Percentiles rank a stretch among this genome's conserved stretches.
These are phyloP conservation scores for Fraxinus floribunda DNA, from an alignment of 305 asterid genomes.

Conservation along the genomic window DNA sequence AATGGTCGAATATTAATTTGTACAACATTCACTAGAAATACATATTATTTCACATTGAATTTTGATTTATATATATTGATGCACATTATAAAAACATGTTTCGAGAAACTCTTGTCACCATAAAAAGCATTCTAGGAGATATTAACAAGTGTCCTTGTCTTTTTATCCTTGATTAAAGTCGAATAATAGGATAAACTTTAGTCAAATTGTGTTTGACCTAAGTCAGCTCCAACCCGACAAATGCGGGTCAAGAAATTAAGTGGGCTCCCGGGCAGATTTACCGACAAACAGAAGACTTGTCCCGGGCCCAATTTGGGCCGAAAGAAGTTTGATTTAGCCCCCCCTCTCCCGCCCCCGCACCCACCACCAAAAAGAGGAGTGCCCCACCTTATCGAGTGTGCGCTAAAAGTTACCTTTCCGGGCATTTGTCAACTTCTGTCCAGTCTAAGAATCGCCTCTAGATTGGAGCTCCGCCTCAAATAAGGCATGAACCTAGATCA, in stretches of 20 bases:
- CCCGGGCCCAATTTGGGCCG: slow-evolving; percentile 35
- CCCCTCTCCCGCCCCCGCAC: too few relatives aligned
- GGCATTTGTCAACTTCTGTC: too few relatives aligned
- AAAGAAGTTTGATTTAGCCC: background rate
- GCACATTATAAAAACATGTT: background rate
- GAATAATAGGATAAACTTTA: background rate
- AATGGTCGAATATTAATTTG: too few relatives aligned
- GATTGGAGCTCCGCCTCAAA: background rate
- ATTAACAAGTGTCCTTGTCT: slow-evolving; percentile 25
- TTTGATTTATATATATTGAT: too few relatives aligned
- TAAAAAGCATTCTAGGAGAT: slow-evolving; percentile 11
- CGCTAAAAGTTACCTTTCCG: too few relatives aligned
- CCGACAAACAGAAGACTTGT: slow-evolving; percentile 43
- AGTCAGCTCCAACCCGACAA: slow-evolving; percentile 39
- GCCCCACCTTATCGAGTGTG: too few relatives aligned
- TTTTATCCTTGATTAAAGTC: slow-evolving; percentile 6
- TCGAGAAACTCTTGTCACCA: background rate
- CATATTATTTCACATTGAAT: too few relatives aligned
- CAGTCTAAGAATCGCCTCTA: too few relatives aligned
- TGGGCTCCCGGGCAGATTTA: slow-evolving; percentile 48
- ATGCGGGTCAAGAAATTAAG: slow-evolving; percentile 31
- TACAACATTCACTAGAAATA: too few relatives aligned
- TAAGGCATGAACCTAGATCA: background rate
- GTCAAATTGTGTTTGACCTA: slow-evolving; percentile 24
- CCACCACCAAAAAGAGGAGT: too few relatives aligned